Base-by-base conservation (phyloP, 2,329 filamentous ascomycete genomes). In the Aureobasidium melanogenum region DNA sequence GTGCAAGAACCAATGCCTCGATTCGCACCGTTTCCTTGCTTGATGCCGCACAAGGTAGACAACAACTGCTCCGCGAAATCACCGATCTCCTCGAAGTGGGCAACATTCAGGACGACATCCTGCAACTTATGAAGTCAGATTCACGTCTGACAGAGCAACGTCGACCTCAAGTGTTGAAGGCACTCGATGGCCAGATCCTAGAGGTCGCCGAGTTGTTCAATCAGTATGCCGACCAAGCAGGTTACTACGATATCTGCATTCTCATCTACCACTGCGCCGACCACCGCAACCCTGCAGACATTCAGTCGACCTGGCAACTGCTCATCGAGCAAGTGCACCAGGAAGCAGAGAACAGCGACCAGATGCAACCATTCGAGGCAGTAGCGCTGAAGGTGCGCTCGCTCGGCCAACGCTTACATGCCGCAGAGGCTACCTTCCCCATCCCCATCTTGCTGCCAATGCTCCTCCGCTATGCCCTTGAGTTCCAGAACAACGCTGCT, bases 161-260 rank as follows among this genome's bases (percentile, higher is more conserved):
- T 46, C 84, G 83, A 68, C 75, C 77, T 0, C 82, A 88, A 61
- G 84, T 96, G 26, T 75, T 88, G 62, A 73, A 80, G 47, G 80
- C 83, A 34, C 82, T 97, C 39, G 86, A 96, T 72, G 88, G 89
- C n/a, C 82, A 84, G 51, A 88, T 97, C 52, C 81, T 88, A 67
- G 81, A 84, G 62, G 79, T 97, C 38, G 89, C 87, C 64, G 84
- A 95, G 86, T 84, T 99, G n/a, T 99, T 91, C 77, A 96, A 97
- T 71, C 79, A 85, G 65, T 99, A 91, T 69, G 91, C 92, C 60
- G 92, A 97, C 70, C 87, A 90, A 69, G 94, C 91, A 2, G 88
- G 86, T 54, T 99, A 99, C 79, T 93, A 91, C 75, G 94, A 97
- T 71, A 83, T 99, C 55, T 96, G 90, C 71, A 83, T 99, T 9